A percentile compares a stretch with the other conserved stretches of the same genome.
Conservation (phyloP, 2,329 filamentous ascomycete genomes). For the Scedosporium apiospermum region DNA sequence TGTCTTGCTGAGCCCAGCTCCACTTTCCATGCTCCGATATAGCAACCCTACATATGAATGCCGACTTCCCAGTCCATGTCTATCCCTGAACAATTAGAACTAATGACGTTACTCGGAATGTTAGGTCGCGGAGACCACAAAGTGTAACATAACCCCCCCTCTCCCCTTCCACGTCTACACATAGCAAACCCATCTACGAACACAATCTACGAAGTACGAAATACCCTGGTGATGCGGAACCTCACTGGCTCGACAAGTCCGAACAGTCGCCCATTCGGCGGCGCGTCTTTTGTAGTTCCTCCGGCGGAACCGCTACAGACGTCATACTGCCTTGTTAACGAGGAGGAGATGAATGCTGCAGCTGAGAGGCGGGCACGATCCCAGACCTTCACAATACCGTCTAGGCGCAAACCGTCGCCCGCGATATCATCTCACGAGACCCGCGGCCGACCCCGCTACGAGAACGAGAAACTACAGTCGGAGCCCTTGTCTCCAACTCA, state of each 20-base stretch:
- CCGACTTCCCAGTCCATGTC: not conserved
- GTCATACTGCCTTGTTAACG: conserved; percentile 28
- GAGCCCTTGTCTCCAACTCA: conserved; percentile 5
- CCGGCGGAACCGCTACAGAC: conserved; percentile 33
- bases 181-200: not conserved
- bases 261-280: not conserved
- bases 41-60: not conserved
- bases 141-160: not conserved
- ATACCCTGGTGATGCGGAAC: conserved; percentile 1
- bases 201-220: not conserved
- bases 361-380: not conserved
- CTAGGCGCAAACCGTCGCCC: not conserved
- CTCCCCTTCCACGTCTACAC: not conserved
- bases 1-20: not conserved
- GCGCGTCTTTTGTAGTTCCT: conserved; percentile 8
- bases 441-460: not conserved
- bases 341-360: conserved; percentile 5
- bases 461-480: not conserved
- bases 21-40: not conserved
- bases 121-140: not conserved
- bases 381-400: not conserved
- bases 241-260: not conserved
- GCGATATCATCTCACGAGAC: not conserved
- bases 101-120: not conserved
- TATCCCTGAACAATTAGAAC: not conserved